Conservation (phyloP, 768 basidiomycete species). For the Tulasnella sp. region DNA sequence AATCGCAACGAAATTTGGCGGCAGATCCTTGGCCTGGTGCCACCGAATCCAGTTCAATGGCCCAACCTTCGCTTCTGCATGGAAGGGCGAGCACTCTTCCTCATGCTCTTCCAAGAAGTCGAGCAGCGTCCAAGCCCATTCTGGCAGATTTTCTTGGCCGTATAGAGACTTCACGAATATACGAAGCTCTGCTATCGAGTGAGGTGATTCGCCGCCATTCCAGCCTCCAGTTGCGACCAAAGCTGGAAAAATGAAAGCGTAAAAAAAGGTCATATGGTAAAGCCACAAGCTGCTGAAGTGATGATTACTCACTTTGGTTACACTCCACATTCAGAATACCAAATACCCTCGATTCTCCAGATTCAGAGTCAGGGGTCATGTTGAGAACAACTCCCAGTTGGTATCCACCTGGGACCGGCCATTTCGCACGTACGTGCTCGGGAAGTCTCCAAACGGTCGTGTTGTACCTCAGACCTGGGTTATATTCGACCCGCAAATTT, state of each 20-base stretch:
- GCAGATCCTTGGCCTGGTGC: conserved; percentile 11
- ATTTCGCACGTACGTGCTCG: not conserved
- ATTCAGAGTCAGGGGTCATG: not conserved
- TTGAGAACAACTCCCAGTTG: not conserved
- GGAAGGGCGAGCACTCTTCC: conserved; percentile 8
- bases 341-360: conserved; percentile 14
- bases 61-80: conserved; percentile 15
- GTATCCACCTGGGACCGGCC: not conserved
- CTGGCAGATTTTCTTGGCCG: not conserved
- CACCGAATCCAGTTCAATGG: conserved; percentile 13
- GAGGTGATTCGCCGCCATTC: not conserved
- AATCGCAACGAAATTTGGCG: conserved; percentile 14
- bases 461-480: conserved; percentile 14
- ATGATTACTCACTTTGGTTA: not conserved
- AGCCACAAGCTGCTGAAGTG: not conserved
- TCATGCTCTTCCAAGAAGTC: conserved; percentile 24
- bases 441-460: not conserved
- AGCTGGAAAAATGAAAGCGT: not conserved
- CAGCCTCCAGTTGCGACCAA: not conserved
- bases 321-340: not conserved
- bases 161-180: not conserved
- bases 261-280: not conserved
- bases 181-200: conserved; percentile 15
- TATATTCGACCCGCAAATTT: conserved; percentile 10
- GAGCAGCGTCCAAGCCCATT: conserved; percentile 4